These are phyloP conservation scores for Monosporascus sp. DNA, from an alignment of 2,329 filamentous ascomycete genomes.

Conservation along the genomic window DNA sequence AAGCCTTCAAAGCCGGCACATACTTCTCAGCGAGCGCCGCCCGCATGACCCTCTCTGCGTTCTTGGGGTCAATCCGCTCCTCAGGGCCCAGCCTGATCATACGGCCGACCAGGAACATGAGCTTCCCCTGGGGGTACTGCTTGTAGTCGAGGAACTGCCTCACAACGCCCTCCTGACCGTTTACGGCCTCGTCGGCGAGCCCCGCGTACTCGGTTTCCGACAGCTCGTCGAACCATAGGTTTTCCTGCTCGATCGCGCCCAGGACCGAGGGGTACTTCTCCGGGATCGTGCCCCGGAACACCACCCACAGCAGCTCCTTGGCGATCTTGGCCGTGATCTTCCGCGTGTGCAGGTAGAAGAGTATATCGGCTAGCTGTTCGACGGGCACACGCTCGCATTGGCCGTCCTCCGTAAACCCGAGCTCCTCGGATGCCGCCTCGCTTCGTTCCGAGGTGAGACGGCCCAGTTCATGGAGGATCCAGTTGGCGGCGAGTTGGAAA, in stretches of 20 bases:
- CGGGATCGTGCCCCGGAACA: conserved; percentile 43
- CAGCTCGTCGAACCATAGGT: conserved; percentile 52
- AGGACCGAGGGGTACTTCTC: conserved; percentile 31
- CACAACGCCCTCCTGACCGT: conserved; percentile 42
- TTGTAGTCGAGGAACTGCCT: conserved; percentile 38
- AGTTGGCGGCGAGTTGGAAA: conserved; percentile 51
- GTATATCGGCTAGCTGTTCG: conserved; percentile 43
- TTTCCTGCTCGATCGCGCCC: conserved; percentile 38
- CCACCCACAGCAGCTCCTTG: conserved; percentile 50
- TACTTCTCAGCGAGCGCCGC: conserved; percentile 22
- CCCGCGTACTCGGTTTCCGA: conserved; percentile 39
- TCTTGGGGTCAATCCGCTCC: conserved; percentile 48
- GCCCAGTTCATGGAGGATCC: conserved; percentile 72
- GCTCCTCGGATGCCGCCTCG: conserved; percentile 23
- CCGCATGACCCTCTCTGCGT: conserved; percentile 42
- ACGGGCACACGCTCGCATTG: conserved; percentile 42
- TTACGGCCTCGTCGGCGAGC: conserved; percentile 39
- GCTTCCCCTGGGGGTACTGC: conserved; percentile 49
- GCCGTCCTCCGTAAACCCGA: conserved; percentile 38
- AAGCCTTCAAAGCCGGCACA: conserved; percentile 10
- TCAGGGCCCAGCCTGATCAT: conserved; percentile 50
- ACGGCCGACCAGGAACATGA: conserved; percentile 56
- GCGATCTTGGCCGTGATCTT: conserved; percentile 52
- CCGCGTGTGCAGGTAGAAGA: conserved; percentile 40
- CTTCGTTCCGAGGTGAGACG: conserved; percentile 52